phyloP scores from a whole-genome alignment of 805 yeast species.

The Debaryomyces castellii region DNA sequence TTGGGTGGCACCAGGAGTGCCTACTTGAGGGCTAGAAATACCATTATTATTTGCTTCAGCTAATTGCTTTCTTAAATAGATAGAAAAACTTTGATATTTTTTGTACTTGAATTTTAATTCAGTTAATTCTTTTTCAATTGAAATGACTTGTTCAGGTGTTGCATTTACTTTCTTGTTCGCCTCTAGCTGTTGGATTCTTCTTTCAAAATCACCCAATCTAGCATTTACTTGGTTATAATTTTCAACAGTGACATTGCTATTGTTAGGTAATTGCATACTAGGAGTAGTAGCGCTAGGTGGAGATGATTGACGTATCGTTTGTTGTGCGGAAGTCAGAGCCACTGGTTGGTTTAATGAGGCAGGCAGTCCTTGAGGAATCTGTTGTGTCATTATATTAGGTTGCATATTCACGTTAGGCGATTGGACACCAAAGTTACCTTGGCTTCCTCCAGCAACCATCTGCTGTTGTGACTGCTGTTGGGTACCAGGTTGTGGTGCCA shows the following conservation, averaged over 20 bases:
- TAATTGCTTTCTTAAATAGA: constrained; percentile 44
- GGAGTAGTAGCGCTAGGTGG: not conserved
- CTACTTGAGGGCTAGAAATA: constrained; percentile 7
- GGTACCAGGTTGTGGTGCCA: constrained; percentile 1
- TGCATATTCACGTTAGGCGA: constrained; percentile 1
- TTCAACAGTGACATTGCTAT: constrained; percentile 32
- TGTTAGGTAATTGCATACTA: constrained; percentile 1
- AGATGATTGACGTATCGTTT: constrained; percentile 5
- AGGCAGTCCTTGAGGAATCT: constrained; percentile 4
- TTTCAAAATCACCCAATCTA: constrained; percentile 48
- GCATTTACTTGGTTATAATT: constrained; percentile 44
- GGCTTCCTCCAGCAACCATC: not conserved
- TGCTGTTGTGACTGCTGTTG: not conserved
- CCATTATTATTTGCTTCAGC: constrained; percentile 24
- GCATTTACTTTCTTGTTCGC: constrained; percentile 44
- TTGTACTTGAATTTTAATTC: constrained; percentile 47
- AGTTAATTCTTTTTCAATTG: constrained; percentile 48
- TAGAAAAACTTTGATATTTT: constrained; percentile 51
- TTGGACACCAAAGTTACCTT: not conserved
- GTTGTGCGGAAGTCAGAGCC: constrained; percentile 5
- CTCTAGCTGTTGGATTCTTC: constrained; percentile 50
- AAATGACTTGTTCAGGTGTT: constrained; percentile 44
- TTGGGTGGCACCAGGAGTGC: constrained; percentile 9
- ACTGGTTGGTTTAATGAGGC: constrained; percentile 1
- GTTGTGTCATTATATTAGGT: not conserved